These are phyloP conservation scores for Apiospora arundinis DNA, from an alignment of 2,329 filamentous ascomycete species.

Conservation along the genomic window DNA sequence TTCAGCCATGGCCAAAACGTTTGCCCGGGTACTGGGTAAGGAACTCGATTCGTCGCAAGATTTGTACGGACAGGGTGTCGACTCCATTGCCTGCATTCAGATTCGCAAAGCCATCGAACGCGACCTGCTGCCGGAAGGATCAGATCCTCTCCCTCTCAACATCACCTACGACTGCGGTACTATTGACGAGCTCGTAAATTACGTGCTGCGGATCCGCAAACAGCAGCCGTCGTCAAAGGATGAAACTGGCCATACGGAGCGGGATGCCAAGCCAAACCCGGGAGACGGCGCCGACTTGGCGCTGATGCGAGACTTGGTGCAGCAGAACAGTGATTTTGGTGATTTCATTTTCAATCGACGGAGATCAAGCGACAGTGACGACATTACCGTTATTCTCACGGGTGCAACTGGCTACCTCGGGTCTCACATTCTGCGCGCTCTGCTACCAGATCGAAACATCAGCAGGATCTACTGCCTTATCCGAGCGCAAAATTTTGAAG, in stretches of 20 bases:
- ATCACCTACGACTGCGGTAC: conserved; percentile 66
- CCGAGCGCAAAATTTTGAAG: conserved; percentile 50
- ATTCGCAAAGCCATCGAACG: conserved; percentile 47
- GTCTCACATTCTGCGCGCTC: conserved; percentile 54
- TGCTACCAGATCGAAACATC: conserved; percentile 46
- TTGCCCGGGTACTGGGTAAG: conserved; percentile 39
- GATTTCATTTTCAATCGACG: conserved; percentile 29
- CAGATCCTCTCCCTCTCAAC: conserved; percentile 54
- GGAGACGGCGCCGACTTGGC: conserved; percentile 28
- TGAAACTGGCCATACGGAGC: background rate
- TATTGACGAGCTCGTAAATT: conserved; percentile 41
- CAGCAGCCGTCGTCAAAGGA: background rate
- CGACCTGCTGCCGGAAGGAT: conserved; percentile 27
- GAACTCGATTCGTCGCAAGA: conserved; percentile 49
- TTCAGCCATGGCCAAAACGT: conserved; percentile 40
- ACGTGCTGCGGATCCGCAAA: conserved; percentile 30
- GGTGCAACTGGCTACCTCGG: conserved; percentile 47
- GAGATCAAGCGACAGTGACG: background rate
- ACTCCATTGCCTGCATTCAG: conserved; percentile 64
- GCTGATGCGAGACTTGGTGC: conserved; percentile 36
- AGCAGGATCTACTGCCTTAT: conserved; percentile 62
- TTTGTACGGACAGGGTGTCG: conserved; percentile 63
- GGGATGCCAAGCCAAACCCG: background rate
- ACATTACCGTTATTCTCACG: conserved; percentile 33
- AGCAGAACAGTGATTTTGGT: conserved; percentile 37